Base-by-base conservation (phyloP, 495 filamentous ascomycete species). In the Tuber melanosporum region DNA sequence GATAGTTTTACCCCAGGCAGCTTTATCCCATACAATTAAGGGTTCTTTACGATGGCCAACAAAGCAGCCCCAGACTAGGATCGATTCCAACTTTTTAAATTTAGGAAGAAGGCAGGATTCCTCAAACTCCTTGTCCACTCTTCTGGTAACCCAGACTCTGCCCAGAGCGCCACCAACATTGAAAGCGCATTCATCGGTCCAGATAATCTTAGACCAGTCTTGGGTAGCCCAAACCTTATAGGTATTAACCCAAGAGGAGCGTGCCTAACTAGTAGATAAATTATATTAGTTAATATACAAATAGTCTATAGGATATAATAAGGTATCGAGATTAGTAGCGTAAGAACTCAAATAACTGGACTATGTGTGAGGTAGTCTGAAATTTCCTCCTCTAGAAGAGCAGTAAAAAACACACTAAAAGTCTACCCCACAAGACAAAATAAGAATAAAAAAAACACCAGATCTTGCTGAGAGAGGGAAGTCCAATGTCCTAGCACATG, bases 51-150 rank as follows among this genome's bases (percentile, higher is more conserved):
- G 19, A 9, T 9, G 3, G 44, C 73, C 46, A 69, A 42, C 26
- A 36, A 74, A 72, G 32, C n/a, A 71, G 20, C 45, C 74, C 71
- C 49, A 76, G 1, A 79, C 71, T 20, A 76, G 71, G n/a, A 73
- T 57, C 1, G 52, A 22, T 44, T 41, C 15, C 44, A 19, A 41
- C 76, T 76, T 6, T 44, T 62, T n/a, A 32, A 79, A 76, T 57
- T 78, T 75, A 3, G 43, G 71, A 4, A 79, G 32, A 15, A 78
- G 72, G 72, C 66, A 78, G 36, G 32, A 69, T 19, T 73, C 20
- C 0, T 43, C 19, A 74, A 57, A 79, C 42, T 52, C 74, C 39
- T 76, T 71, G 0, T 5, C 45, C 1, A 9, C 52, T 9, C 5
- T 19, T 5, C 62, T 14, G 3, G 71, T 77, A 19, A 77, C 71